Evolutionary conservation across 176 grass and related monocot genomes (phyloP).

Genomic region (Oryza meyeriana): DNA sequence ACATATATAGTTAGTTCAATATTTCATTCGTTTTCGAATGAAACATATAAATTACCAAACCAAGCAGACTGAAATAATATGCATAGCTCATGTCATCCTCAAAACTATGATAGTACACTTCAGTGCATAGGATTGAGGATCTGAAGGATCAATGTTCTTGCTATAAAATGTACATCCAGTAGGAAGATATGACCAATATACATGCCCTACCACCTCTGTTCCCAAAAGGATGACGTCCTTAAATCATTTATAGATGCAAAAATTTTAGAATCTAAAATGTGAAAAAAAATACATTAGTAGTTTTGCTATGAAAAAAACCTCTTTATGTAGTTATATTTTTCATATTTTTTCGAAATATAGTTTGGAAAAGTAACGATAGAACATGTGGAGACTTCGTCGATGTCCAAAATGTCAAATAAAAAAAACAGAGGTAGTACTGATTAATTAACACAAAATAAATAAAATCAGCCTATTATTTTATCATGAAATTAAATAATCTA

Average conservation of each 20-base stretch:
- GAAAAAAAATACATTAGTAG: too few relatives aligned
- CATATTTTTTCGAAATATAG: too few relatives aligned
- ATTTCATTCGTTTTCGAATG: not conserved
- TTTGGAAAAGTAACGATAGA: too few relatives aligned
- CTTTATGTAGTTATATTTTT: too few relatives aligned
- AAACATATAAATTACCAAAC: not conserved
- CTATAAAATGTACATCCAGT: not conserved
- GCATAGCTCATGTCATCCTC: not conserved
- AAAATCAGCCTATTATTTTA: not conserved
- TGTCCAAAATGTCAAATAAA: too few relatives aligned
- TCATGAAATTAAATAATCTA: not conserved
- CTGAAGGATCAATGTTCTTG: not conserved
- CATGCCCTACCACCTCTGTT: not conserved
- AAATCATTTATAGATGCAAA: too few relatives aligned
- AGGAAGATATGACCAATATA: not conserved
- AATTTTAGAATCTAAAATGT: too few relatives aligned
- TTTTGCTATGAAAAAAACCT: too few relatives aligned
- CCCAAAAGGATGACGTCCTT: too few relatives aligned
- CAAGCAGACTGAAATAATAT: not conserved
- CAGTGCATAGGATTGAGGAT: not conserved
- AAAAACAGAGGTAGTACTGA: too few relatives aligned
- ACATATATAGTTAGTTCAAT: not conserved
- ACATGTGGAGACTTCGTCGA: too few relatives aligned
- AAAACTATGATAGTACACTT: not conserved
- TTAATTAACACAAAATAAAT: not conserved